These are phyloP conservation scores for Irineochytrium annulatum DNA, from an alignment of 192 early-diverging fungal species.

Conservation along the genomic window DNA sequence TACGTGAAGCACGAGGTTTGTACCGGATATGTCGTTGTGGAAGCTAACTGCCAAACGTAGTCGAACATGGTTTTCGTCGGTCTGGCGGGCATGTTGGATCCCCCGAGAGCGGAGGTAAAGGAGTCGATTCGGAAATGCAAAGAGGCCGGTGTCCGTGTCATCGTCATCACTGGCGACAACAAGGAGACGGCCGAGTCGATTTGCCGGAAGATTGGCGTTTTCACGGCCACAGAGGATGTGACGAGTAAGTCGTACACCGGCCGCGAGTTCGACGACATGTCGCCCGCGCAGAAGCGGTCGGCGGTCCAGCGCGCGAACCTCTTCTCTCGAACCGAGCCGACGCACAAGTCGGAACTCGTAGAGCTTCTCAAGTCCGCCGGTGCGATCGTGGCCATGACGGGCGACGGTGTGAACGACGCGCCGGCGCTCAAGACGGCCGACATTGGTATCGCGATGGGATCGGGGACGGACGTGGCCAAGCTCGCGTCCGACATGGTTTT, in stretches of 20 bases:
- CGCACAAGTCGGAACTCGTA: constrained; percentile 93
- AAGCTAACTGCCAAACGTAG: constrained; percentile 17
- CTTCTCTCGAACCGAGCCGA: constrained; percentile 94
- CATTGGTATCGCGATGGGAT: constrained; percentile 99
- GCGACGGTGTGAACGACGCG: constrained; percentile 99
- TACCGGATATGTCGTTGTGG: constrained; percentile 49
- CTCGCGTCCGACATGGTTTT: constrained; percentile 97
- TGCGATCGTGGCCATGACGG: constrained; percentile 90
- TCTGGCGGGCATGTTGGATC: constrained; percentile 94
- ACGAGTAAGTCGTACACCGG: constrained; percentile 78
- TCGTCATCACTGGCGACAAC: constrained; percentile 98
- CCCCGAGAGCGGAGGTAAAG: constrained; percentile 88
- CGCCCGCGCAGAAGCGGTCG: constrained; percentile 60
- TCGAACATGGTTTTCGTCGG: constrained; percentile 90
- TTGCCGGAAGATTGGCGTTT: constrained; percentile 92
- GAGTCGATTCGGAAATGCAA: constrained; percentile 80
- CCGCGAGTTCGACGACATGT: constrained; percentile 90
- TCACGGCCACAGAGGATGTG: constrained; percentile 58
- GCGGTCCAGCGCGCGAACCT: constrained; percentile 73
- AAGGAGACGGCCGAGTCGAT: constrained; percentile 96
- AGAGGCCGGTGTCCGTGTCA: constrained; percentile 93
- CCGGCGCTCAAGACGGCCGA: constrained; percentile 97
- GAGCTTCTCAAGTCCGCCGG: constrained; percentile 81
- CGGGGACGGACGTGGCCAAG: constrained; percentile 98
- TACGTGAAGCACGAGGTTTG: constrained; percentile 69